phyloP scores from a whole-genome alignment of 805 yeast species.

The Suhomyces kilbournensis region DNA sequence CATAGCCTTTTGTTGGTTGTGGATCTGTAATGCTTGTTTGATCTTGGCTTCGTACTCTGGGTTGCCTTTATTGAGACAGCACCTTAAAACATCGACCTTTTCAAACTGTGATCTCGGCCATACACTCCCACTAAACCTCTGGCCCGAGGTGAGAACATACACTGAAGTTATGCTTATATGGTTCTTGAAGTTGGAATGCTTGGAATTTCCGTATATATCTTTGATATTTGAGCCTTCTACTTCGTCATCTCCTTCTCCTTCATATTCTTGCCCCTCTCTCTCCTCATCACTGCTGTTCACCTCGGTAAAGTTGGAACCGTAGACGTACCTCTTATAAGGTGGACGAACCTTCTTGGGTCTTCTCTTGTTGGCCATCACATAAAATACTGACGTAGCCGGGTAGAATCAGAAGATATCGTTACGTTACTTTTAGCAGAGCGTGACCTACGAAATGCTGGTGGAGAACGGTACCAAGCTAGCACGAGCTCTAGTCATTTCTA shows the following conservation, averaged over 20 bases:
- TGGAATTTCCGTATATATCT: constrained; percentile 19
- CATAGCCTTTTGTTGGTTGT: constrained; percentile 18
- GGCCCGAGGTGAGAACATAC: constrained; percentile 30
- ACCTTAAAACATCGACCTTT: constrained; percentile 46
- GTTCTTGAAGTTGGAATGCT: constrained; percentile 24
- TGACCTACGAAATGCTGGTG: neutral
- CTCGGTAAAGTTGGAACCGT: constrained; percentile 38
- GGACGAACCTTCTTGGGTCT: constrained; percentile 81
- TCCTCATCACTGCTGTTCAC: constrained; percentile 25
- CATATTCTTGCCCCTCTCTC: constrained; percentile 22
- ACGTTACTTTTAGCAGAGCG: neutral
- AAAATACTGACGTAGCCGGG: neutral
- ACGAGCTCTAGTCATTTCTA: neutral
- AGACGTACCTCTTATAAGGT: constrained; percentile 74
- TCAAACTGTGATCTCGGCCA: constrained; percentile 55
- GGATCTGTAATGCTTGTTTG: constrained; percentile 12
- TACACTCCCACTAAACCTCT: constrained; percentile 19
- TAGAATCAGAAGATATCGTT: neutral
- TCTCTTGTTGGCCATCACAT: constrained; percentile 71
- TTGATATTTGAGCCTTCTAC: neutral
- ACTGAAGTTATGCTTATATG: constrained; percentile 29
- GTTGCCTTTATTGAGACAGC: constrained; percentile 27
- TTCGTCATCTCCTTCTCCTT: constrained; percentile 9
- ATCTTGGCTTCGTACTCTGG: constrained; percentile 18
- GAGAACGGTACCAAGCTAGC: neutral